These are phyloP conservation scores for Quercus parvula DNA, from an alignment of 306 rosid species.

Conservation along the genomic window DNA sequence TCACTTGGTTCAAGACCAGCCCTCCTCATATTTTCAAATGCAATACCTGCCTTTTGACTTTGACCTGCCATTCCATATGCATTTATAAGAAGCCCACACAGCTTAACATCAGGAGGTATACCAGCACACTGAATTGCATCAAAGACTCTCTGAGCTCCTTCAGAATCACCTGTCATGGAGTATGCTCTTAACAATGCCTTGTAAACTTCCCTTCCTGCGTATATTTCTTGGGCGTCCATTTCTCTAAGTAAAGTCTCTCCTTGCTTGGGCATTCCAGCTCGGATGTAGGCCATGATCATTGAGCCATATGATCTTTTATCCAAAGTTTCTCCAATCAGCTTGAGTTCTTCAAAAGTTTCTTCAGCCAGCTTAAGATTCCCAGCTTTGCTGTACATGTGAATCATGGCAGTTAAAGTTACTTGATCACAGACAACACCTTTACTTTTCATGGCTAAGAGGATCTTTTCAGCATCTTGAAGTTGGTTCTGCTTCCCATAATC, in stretches of 20 bases:
- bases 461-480: conserved; percentile 61
- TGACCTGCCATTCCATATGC: conserved; percentile 61
- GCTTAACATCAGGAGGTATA: conserved; percentile 64
- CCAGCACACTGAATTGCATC: conserved; percentile 81
- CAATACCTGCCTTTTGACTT: conserved; percentile 54
- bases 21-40: conserved; percentile 76
- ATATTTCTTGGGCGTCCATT: conserved; percentile 71
- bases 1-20: conserved; percentile 69
- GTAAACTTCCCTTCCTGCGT: conserved; percentile 78
- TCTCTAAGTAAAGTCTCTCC: conserved; percentile 69
- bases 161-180: conserved; percentile 57
- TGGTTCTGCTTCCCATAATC: conserved; percentile 57
- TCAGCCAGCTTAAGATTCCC: conserved; percentile 58
- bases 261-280: conserved; percentile 69
- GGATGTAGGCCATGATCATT: conserved; percentile 80
- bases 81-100: conserved; percentile 68
- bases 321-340: conserved; percentile 58
- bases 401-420: conserved; percentile 69
- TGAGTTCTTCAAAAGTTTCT: conserved; percentile 78
- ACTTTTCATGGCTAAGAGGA: conserved; percentile 55
- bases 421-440: conserved; percentile 74
- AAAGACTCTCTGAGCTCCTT: conserved; percentile 82
- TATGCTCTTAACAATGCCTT: conserved; percentile 85
- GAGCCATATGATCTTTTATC: conserved; percentile 85
- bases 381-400: conserved; percentile 82